These are phyloP conservation scores for Oleoguttula mirabilis DNA, from an alignment of 495 filamentous ascomycete species.

Conservation along the genomic window DNA sequence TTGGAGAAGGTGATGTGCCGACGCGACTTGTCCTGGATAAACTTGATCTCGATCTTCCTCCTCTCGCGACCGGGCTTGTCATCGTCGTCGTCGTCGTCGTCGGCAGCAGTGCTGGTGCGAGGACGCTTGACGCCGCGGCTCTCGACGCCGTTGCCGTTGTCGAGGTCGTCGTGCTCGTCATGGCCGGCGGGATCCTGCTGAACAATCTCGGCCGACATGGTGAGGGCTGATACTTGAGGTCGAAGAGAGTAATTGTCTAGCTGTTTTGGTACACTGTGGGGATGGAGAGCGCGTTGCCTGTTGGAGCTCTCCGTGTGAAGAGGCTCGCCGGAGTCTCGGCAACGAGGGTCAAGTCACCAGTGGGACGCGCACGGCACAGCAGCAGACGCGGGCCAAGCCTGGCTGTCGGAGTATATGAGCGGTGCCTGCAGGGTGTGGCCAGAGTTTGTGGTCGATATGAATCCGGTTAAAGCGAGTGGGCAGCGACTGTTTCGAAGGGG, in stretches of 20 bases:
- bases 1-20: constrained; percentile 99
- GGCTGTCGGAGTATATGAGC: not conserved
- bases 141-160: constrained; percentile 45
- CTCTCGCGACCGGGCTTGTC: constrained; percentile 97
- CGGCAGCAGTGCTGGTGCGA: constrained; percentile 56
- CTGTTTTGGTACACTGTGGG: not conserved
- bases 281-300: too few species aligned
- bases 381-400: not conserved
- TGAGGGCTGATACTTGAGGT: too few species aligned
- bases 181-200: constrained; percentile 14
- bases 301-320: too few species aligned
- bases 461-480: not conserved
- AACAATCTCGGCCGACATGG: constrained; percentile 17
- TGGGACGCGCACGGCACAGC: too few species aligned
- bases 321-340: not conserved
- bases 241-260: too few species aligned
- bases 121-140: constrained; percentile 76
- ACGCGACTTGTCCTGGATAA: constrained; percentile 99
- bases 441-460: not conserved
- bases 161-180: constrained; percentile 21
- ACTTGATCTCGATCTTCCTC: constrained; percentile 99
- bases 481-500: not conserved
- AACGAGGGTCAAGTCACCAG: not conserved
- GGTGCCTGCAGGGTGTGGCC: not conserved
- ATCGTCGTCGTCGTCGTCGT: constrained; percentile 94